These are phyloP conservation scores for Phoma sp. DNA, from an alignment of 2,329 filamentous ascomycete species.

Conservation along the genomic window DNA sequence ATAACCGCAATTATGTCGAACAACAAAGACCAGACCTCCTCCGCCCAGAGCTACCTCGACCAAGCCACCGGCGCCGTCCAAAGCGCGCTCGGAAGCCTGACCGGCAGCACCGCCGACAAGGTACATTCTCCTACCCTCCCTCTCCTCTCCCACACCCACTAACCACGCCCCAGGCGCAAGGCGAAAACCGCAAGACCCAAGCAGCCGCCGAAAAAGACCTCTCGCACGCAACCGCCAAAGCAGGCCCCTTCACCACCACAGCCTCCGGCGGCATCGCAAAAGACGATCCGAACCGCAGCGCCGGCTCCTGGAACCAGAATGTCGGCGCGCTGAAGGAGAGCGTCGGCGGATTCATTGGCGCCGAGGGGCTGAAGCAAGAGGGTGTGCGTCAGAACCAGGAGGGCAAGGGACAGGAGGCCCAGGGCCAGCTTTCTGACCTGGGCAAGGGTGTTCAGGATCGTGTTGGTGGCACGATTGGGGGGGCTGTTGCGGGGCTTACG, in stretches of 20 bases:
- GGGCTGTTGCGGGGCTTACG: constrained; percentile 72
- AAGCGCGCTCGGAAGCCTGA: constrained; percentile 72
- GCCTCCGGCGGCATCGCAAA: constrained; percentile 72
- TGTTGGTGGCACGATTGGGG: constrained; percentile 73
- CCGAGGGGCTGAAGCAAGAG: constrained; percentile 73
- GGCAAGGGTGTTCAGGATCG: constrained; percentile 64
- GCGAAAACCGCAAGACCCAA: constrained; percentile 68
- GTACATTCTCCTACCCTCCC: constrained; percentile 39
- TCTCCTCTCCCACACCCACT: neutral
- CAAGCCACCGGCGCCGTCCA: constrained; percentile 75
- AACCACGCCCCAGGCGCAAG: constrained; percentile 56
- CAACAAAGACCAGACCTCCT: constrained; percentile 67
- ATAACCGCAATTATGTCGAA: constrained; percentile 56
- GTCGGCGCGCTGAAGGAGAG: constrained; percentile 85
- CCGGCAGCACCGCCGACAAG: constrained; percentile 73
- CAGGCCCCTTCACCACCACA: constrained; percentile 74
- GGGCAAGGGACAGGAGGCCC: constrained; percentile 81
- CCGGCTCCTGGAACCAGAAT: constrained; percentile 86
- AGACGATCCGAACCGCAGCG: constrained; percentile 74
- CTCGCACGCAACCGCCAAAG: constrained; percentile 76
- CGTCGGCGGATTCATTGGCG: constrained; percentile 76
- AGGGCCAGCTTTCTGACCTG: constrained; percentile 79
- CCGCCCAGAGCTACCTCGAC: constrained; percentile 72
- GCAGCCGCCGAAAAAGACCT: constrained; percentile 72
- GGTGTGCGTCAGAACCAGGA: constrained; percentile 80